Conservation (phyloP, 257 asterid species). For the Solanum peruvianum region DNA sequence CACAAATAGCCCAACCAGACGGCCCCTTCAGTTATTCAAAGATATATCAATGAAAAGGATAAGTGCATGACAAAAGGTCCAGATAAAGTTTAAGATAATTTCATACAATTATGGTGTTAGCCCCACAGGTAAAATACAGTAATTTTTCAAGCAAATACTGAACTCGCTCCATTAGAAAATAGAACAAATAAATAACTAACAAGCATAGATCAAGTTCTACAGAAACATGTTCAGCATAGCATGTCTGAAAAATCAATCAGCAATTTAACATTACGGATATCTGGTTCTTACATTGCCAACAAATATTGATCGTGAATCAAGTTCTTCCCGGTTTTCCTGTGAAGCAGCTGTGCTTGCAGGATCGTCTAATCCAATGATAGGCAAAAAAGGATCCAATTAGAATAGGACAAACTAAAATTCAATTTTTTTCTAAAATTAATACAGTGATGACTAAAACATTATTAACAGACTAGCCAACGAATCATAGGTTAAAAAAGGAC, state of each 20-base stretch:
- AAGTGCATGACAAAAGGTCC: background rate
- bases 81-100: background rate
- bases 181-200: background rate
- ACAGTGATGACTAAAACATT: background rate
- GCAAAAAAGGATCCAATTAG: background rate
- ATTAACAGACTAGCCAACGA: background rate
- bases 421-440: background rate
- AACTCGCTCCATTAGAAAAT: background rate
- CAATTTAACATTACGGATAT: background rate
- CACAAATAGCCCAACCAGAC: background rate
- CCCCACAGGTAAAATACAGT: background rate
- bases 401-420: background rate
- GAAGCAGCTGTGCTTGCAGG: slow-evolving; percentile 72
- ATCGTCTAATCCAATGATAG: slow-evolving; percentile 25
- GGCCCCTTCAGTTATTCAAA: background rate
- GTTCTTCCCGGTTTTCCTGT: slow-evolving; percentile 75
- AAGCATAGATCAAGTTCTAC: background rate
- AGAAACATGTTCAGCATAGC: background rate
- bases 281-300: slow-evolving; percentile 83
- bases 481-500: background rate
- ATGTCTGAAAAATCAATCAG: background rate
- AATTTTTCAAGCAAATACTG: background rate
- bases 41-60: background rate
- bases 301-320: slow-evolving; percentile 75
- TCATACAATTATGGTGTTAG: background rate